These are phyloP conservation scores for Ophiostoma quercus DNA, from an alignment of 2,329 filamentous ascomycete genomes.

Conservation along the genomic window DNA sequence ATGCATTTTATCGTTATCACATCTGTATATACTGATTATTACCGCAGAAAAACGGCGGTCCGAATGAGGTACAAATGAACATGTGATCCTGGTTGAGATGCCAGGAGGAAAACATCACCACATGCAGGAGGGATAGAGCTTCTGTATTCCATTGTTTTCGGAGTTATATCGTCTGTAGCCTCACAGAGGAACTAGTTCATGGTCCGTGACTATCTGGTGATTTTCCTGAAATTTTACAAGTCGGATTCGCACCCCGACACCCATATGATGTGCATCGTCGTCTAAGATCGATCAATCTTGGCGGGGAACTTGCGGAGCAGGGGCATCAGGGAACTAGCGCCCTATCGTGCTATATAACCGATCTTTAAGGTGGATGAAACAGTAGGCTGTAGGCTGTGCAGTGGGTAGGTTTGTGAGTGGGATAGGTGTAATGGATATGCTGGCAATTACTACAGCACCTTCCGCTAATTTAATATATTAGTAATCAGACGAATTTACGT, in stretches of 20 bases:
- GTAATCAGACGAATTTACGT: no score
- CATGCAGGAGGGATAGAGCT: background rate
- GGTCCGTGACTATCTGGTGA: background rate
- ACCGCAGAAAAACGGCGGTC: background rate
- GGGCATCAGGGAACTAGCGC: background rate
- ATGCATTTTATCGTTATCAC: background rate
- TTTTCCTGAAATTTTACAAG: background rate
- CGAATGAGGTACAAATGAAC: background rate
- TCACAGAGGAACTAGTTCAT: background rate
- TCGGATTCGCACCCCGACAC: background rate
- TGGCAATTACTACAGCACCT: background rate
- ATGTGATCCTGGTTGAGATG: background rate
- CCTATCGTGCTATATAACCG: background rate
- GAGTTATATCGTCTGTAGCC: background rate
- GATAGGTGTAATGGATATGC: background rate
- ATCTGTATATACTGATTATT: background rate
- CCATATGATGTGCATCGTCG: background rate
- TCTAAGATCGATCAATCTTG: background rate
- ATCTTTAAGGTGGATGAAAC: background rate
- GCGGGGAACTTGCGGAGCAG: background rate
- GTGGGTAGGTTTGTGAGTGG: background rate
- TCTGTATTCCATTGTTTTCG: background rate
- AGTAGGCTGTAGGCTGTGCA: background rate
- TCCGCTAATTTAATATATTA: no score
- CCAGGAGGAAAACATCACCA: no score